Base-by-base conservation (phyloP, 2,329 filamentous ascomycete genomes). In the Drechslerella coelobrocha region DNA sequence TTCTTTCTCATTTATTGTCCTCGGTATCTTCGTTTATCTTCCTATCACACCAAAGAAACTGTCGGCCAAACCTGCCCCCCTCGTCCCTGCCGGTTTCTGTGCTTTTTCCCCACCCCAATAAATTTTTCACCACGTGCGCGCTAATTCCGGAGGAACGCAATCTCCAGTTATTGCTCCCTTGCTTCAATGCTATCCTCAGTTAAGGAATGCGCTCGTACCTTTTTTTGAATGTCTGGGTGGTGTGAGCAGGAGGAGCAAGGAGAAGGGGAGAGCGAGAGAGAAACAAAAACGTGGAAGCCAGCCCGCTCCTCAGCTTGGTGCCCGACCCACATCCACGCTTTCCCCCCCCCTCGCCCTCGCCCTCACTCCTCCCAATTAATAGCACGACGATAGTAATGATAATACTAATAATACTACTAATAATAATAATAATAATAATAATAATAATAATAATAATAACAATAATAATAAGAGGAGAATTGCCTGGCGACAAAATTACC, bases 91-190 rank as follows among this genome's bases (percentile, higher is more conserved):
- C 48, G 41, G 43, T 26, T 19, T 6, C 27, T 19, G 26, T 39
- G 12, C 12, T 39, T 14, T 39, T 19, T 45, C 47, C 39, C 27
- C 37, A 54, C 51, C 34, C n/a, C 50, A 55, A 55, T 48, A 55
- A 55, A 48, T 51, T 26, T 45, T 50, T 51, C 54, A 61, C 65
- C 65, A 69, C 65, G 65, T 69, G 65, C 57, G 57, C 65, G 65
- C 65, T 69, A 69, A 69, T 69, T 69, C 65, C 65, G 65, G 63
- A 62, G 65, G 65, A 69, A 69, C 65, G 57, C 65, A 69, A 69
- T 69, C 61, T 69, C 65, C 41, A 19, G 41, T 69, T 6, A 19
- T 45, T 19, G 19, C 19, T 45, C 14, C 14, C 19, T 45, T 45
- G 14, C 10, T 45, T 4, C 10, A n/a, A 19, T 45, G 34, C 34